Base-by-base conservation (phyloP, 306 rosid genomes). In the Lathyrus oleraceus region DNA sequence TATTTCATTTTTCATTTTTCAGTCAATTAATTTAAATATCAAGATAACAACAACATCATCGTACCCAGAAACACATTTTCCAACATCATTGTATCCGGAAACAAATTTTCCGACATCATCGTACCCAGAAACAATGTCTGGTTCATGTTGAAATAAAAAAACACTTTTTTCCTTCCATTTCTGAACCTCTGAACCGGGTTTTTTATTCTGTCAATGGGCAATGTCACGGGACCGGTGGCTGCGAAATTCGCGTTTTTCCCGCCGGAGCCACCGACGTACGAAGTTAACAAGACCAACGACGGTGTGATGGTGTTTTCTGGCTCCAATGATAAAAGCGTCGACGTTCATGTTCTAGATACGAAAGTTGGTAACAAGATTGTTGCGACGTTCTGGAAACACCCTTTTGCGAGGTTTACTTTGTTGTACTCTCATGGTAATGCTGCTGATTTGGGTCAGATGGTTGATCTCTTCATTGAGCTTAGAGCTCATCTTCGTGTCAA, bases 341-440 rank as follows among this genome's bases (percentile, higher is more conserved):
- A 84, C 52, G 91, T 83, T 42, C 96, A 85, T 72, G 42, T 86
- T 76, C 72, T 91, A 0, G 84, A 86, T 8, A 95, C 99, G 0
- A 91, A 85, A 58, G 87, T 65, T 2, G 97, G 99, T 5, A 95
- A 86, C 77, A 84, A 81, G 52, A 57, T 95, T 52, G 97, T 91
- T 2, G 97, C 99, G 17, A 89, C 89, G 57, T 87, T 95, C 15
- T 95, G 99, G 99, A 87, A 45, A 75, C 88, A 91, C 71, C 99
- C 99, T 52, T 83, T 73, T 72, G 89, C 97, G 0, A 78, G 97
- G 79, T 86, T 89, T 79, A 95, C 99, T 11, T 66, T 95, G 52
- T 71, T 95, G 61, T 95, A 95, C 85, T 95, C 99, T 42, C 99
- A 95, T 63, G 99, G 99, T 3, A 95, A 94, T 81, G 99, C 99